These are phyloP conservation scores for Magnaporthales sp. DNA, from an alignment of 2,329 filamentous ascomycete genomes.

Conservation along the genomic window DNA sequence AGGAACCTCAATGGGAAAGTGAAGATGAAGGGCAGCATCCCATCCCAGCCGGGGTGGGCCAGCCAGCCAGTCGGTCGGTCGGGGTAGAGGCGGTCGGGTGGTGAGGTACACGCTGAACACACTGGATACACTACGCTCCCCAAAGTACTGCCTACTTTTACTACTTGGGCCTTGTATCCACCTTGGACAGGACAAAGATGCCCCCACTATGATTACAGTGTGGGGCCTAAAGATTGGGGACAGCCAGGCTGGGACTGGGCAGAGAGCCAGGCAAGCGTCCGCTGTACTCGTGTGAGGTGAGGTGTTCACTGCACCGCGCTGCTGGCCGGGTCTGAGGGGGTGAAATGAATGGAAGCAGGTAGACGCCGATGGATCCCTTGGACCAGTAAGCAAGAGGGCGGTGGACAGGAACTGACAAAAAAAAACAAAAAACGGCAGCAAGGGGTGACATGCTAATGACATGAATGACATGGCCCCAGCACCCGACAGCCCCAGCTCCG, in stretches of 20 bases:
- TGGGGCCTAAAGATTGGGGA: conserved; percentile 1
- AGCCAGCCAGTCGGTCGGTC: background rate
- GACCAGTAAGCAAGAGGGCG: background rate
- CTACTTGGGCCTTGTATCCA: background rate
- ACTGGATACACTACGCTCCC: background rate
- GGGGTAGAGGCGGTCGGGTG: background rate
- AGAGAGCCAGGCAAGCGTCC: background rate
- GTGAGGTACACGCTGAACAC: background rate
- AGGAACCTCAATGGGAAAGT: conserved; percentile 10
- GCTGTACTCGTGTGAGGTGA: conserved; percentile 7
- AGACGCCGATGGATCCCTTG: background rate
- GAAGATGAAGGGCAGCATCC: conserved; percentile 2
- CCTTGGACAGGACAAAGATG: background rate
- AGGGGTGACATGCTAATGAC: conserved; percentile 4
- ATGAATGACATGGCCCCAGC: conserved; percentile 6
- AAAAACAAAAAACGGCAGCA: background rate
- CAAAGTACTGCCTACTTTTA: background rate
- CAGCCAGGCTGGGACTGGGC: background rate
- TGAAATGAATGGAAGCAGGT: conserved; percentile 5
- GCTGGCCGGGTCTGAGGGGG: background rate
- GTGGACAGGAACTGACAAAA: background rate
- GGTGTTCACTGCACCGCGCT: background rate
- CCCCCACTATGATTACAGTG: background rate
- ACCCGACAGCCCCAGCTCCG: background rate
- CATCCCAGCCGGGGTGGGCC: background rate